Evolutionary conservation across 208 protist species (phyloP).

Genomic region (Leishmania guyanensis): DNA sequence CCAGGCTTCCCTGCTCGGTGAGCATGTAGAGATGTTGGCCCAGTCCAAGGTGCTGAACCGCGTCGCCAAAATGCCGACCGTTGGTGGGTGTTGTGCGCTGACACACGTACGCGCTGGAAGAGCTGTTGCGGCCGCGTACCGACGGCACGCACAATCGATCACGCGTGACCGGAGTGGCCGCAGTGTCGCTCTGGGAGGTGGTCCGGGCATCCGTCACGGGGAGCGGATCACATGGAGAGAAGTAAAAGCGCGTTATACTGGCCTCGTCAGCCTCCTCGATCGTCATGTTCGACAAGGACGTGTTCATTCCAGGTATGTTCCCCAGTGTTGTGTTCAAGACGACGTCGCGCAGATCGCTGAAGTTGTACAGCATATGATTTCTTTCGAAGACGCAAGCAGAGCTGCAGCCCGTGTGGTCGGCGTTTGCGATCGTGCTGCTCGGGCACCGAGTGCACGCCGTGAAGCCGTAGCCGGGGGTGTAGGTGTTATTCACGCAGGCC

Average conservation of each 20-base stretch:
- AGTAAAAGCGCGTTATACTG: not conserved
- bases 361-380: not conserved
- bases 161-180: not conserved
- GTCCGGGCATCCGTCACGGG: not conserved
- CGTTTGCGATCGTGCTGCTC: not conserved
- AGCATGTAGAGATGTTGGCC: not conserved
- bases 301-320: not conserved
- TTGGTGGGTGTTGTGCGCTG: conserved; percentile 3
- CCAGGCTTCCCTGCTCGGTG: not conserved
- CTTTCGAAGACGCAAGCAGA: not conserved
- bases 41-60: not conserved
- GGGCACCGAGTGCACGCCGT: not conserved
- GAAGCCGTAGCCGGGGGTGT: conserved; percentile 19
- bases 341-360: not conserved
- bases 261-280: conserved; percentile 14
- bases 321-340: not conserved
- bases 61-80: conserved; percentile 10
- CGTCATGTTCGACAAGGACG: not conserved
- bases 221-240: conserved; percentile 13
- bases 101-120: conserved; percentile 17
- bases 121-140: conserved; percentile 15
- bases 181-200: not conserved
- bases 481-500: not conserved
- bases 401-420: not conserved
- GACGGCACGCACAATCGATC: conserved; percentile 3